phyloP scores from a whole-genome alignment of 2,329 filamentous ascomycete species.

The Pestalotiopsis sp. region DNA sequence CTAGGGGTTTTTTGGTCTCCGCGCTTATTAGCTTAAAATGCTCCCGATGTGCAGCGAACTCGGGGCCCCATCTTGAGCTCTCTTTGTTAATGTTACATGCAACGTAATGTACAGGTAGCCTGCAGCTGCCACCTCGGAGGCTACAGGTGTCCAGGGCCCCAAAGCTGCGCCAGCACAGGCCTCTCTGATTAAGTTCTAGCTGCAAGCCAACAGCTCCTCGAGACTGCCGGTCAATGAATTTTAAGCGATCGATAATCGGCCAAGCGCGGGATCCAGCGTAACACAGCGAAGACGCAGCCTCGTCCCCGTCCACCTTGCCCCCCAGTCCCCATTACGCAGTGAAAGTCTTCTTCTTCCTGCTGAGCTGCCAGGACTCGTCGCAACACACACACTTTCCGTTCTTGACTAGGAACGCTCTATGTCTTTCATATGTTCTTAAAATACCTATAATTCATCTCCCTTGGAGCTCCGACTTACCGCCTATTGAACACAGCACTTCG shows the following conservation, averaged over 20 bases:
- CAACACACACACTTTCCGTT: background rate
- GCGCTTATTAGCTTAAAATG: too few species aligned
- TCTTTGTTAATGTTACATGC: background rate
- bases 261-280: conserved; percentile 9
- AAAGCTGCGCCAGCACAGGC: background rate
- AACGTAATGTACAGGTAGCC: background rate
- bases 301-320: conserved; percentile 1
- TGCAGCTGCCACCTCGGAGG: background rate
- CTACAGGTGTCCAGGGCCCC: background rate
- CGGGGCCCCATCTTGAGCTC: background rate
- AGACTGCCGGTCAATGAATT: background rate
- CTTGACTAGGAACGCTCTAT: background rate
- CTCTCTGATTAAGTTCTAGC: background rate
- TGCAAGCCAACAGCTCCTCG: background rate
- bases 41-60: background rate
- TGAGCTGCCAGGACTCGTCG: background rate
- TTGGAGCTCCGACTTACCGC: background rate
- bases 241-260: conserved; percentile 9
- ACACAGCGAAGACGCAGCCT: conserved; percentile 3
- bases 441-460: background rate
- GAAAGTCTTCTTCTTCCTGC: conserved; percentile 9
- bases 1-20: too few species aligned
- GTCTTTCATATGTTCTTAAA: background rate
- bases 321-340: conserved; percentile 10
- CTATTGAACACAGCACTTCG: background rate